These are phyloP conservation scores for Cyberlindnera bimundalis DNA, from an alignment of 805 yeast genomes.

Conservation along the genomic window DNA sequence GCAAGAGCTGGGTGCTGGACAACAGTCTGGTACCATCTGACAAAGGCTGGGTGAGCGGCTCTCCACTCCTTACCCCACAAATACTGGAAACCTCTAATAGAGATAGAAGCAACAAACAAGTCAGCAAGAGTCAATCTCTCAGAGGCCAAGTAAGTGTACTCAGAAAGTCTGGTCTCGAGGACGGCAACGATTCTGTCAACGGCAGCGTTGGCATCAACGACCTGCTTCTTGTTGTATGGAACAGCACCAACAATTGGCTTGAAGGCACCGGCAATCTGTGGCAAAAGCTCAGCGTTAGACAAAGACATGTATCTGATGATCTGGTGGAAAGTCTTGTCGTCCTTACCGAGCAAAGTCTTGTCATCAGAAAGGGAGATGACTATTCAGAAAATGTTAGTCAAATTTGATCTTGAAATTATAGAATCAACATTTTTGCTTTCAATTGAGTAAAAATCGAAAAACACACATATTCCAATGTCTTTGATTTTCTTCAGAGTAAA, in stretches of 20 bases:
- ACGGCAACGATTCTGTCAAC: conserved; percentile 37
- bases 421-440: too few relatives aligned
- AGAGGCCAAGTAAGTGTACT: conserved; percentile 67
- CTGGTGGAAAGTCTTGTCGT: conserved; percentile 53
- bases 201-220: conserved; percentile 42
- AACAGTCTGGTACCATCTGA: conserved; percentile 70
- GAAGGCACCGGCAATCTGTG: conserved; percentile 47
- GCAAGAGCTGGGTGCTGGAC: conserved; percentile 43
- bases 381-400: too few relatives aligned
- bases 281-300: conserved; percentile 63
- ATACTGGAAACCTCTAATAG: conserved; percentile 52
- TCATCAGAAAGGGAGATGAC: conserved; percentile 34
- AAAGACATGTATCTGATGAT: conserved; percentile 77
- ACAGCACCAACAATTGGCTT: conserved; percentile 56
- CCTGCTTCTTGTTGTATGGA: conserved; percentile 75
- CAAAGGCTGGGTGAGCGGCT: conserved; percentile 53
- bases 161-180: conserved; percentile 55
- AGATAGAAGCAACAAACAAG: conserved; percentile 46
- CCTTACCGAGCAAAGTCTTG: conserved; percentile 58
- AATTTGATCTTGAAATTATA: too few relatives aligned
- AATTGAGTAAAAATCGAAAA: neutral
- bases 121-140: conserved; percentile 68
- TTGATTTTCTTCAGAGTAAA: conserved; percentile 54
- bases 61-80: conserved; percentile 67
- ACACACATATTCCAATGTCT: too few relatives aligned